These are phyloP conservation scores for Neurospora hispaniola DNA, from an alignment of 495 filamentous ascomycete genomes.

Conservation along the genomic window DNA sequence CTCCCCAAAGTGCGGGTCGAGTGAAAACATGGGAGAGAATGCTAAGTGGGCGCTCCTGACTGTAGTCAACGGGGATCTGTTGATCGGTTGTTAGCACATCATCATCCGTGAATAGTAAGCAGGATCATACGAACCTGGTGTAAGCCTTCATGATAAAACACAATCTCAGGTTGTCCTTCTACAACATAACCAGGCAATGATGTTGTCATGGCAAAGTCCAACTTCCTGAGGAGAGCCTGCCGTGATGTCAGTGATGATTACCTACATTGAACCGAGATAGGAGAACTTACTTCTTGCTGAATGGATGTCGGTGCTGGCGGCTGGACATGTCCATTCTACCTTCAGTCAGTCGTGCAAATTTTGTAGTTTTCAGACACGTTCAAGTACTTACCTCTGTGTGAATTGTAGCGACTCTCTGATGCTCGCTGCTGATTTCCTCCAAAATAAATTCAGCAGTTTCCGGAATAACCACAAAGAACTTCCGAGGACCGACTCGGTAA, in stretches of 20 bases:
- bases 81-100: background rate
- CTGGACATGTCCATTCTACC: background rate
- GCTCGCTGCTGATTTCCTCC: background rate
- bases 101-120: background rate
- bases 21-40: background rate
- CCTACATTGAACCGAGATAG: background rate
- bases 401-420: constrained; percentile 1
- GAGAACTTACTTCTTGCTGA: background rate
- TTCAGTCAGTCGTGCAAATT: background rate
- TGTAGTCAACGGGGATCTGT: background rate
- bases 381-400: background rate
- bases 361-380: background rate
- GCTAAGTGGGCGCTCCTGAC: background rate
- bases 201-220: background rate
- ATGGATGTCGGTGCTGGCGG: background rate
- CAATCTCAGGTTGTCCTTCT: background rate
- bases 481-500: background rate
- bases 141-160: background rate
- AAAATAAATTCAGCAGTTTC: constrained; percentile 2
- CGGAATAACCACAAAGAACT: constrained; percentile 1
- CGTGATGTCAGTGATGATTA: background rate
- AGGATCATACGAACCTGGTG: background rate
- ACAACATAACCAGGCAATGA: background rate
- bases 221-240: background rate
- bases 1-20: background rate